Base-by-base conservation (phyloP, 306 rosid genomes). In the Lotus japonicus region DNA sequence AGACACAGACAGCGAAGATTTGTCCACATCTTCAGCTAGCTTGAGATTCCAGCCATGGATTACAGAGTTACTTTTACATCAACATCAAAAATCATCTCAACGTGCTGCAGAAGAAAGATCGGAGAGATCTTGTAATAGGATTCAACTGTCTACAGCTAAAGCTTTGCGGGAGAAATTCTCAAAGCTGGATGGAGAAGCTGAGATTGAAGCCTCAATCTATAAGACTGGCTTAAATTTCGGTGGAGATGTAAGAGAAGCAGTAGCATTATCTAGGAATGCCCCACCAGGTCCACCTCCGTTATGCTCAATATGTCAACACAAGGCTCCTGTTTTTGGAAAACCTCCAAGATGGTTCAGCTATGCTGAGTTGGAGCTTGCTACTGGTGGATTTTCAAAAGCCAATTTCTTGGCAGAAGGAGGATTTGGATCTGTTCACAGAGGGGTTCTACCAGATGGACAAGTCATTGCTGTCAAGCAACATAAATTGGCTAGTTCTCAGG, bases 341-440 rank as follows among this genome's bases (percentile, higher is more conserved):
- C 97, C 99, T 76, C 99, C 99, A 16, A 77, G 83, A 77, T 90
- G 96, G 96, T 95, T 90, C 82, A 86, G 90, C 85, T 95, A 88
- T 66, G 84, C 95, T 0, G 99, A 95, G 73, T 84, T 95, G 68
- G 99, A 95, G 82, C 87, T 85, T 61, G 97, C 99, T 44, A 95
- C 99, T 0, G 88, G 95, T 74, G 97, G 99, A 45, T 95, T 95
- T 82, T 90, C 99, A 0, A 79, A 84, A 69, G 88, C 88, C 70
- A 95, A 95, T 76, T 95, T 95, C 86, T 84, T 95, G 87, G 99
- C 99, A 5, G 97, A 95, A 80, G 99, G 99, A 73, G 99, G 99
- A 63, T 95, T 68, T 73, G 99, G 99, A 43, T 95, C 97, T 19
- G 99, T 95, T 74, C 97, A 95, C 77, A 72, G 99, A 83, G 99